Conservation (phyloP, 2,329 filamentous ascomycete species). For the Colletotrichum caudatum region DNA sequence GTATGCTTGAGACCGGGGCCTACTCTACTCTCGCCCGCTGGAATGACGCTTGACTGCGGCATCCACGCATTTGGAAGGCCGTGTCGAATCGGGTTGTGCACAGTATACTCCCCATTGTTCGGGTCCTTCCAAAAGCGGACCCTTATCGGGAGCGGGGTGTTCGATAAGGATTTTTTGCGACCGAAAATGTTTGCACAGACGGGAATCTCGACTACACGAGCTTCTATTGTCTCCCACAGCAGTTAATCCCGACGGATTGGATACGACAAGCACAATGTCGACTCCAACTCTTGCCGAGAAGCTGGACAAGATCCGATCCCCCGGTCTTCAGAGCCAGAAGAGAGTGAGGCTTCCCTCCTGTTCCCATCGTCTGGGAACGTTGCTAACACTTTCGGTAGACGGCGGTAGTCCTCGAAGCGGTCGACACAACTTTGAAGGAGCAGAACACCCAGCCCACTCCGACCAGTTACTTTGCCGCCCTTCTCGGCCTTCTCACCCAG, state of each 20-base stretch:
- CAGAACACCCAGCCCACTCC: constrained; percentile 86
- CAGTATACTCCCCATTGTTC: neutral
- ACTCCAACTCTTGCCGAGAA: constrained; percentile 80
- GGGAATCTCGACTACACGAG: constrained; percentile 23
- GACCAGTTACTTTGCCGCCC: constrained; percentile 95
- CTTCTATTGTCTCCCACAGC: constrained; percentile 35
- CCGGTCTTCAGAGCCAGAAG: constrained; percentile 94
- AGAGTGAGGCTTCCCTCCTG: constrained; percentile 68
- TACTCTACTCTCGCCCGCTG: neutral
- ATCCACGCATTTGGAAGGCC: neutral
- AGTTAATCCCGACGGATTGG: constrained; percentile 40
- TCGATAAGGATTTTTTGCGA: constrained; percentile 43
- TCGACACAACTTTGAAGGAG: constrained; percentile 92
- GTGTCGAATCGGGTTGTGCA: neutral
- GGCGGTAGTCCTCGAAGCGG: constrained; percentile 86
- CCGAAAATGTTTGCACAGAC: constrained; percentile 39
- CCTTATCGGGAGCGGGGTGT: constrained; percentile 42
- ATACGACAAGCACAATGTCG: constrained; percentile 57
- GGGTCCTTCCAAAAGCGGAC: constrained; percentile 16
- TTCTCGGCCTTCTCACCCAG: constrained; percentile 87
- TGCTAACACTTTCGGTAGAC: constrained; percentile 64
- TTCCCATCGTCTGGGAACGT: constrained; percentile 23
- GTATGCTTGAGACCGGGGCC: neutral
- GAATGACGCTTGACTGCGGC: neutral
- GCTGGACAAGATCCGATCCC: constrained; percentile 96